Evolutionary conservation across 2,329 filamentous ascomycete species (phyloP), one percentile per base, ranked within the genome.

Genomic region (Sporothrix pseudoabietina): DNA sequence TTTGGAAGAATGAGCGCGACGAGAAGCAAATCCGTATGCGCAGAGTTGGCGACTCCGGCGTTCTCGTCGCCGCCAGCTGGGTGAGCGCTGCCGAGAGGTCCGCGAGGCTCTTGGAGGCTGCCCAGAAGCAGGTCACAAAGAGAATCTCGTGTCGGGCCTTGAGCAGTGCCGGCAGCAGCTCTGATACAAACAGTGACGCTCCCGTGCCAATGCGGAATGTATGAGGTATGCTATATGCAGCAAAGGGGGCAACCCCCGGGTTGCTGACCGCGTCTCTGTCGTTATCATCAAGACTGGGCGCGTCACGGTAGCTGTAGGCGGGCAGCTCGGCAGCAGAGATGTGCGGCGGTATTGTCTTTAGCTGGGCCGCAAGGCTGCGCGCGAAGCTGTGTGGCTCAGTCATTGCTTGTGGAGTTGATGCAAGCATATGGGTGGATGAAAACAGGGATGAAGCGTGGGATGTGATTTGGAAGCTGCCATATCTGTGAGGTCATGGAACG

Each of bases 11-110:
- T 0, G 91, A 92, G 4, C 86, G 84, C 0, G 92, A 94, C 0
- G 93, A 97, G 78, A 97, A 91, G 74, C 92, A 92, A 71, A 97
- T 88, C 19, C 88, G 87, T 5, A 96, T 85, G n/a, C 84, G 84
- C 26, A 94, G 83, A 0, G 76, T 8, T 79, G 63, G 84, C n/a
- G 94, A 84, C 0, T 75, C 12, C 79, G 61, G 41, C 8, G 75
- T 63, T 1, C 82, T 82, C 14, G 79, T 75, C 2, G 80, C 77
- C 0, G 91, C 92, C 9, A 96, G 85, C 70, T 83, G 83, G 16
- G 84, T 80, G 0, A 96, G 84, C 0, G 89, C 83, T 4, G 87
- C 82, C 54, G 83, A 84, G 14, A 96, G 82, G 0, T 85, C 85
- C 4, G 86, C 82, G 22, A 90, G 83, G 0, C 89, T 90, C 1